Percentiles rank a stretch among this genome's conserved stretches.
These are phyloP conservation scores for Thermomucor indicae-seudaticae DNA, from an alignment of 371 early-diverging fungal genomes.

Conservation along the genomic window DNA sequence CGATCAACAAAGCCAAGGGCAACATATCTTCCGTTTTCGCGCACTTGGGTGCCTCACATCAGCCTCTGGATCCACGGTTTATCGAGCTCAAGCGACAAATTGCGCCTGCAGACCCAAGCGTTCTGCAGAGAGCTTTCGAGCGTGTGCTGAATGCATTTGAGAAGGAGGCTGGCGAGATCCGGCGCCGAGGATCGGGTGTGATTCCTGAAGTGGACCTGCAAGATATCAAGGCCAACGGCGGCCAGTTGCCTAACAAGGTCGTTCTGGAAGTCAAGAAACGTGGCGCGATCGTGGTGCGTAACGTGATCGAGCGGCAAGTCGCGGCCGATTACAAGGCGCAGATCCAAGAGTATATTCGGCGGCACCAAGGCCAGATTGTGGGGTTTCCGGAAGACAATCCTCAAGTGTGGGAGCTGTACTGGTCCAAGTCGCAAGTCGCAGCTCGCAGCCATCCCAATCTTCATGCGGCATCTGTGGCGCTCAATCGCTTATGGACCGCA, in stretches of 20 bases:
- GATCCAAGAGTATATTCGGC: conserved; percentile 22
- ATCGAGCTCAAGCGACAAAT: conserved; percentile 21
- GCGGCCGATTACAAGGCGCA: conserved; percentile 29
- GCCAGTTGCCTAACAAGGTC: conserved; percentile 21
- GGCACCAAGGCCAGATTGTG: conserved; percentile 15
- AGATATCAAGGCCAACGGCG: conserved; percentile 27
- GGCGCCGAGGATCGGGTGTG: conserved; percentile 20
- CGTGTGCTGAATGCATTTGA: conserved; percentile 20
- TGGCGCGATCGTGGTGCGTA: conserved; percentile 31
- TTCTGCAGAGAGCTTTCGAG: conserved; percentile 22
- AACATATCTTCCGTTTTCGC: conserved; percentile 39
- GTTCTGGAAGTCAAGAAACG: conserved; percentile 21
- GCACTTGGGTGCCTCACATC: conserved; percentile 25
- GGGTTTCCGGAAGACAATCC: conserved; percentile 34
- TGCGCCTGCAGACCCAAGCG: conserved; percentile 14
- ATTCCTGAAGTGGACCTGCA: conserved; percentile 25
- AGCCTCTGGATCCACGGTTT: conserved; percentile 20
- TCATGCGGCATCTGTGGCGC: conserved; percentile 17
- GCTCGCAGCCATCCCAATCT: conserved; percentile 32
- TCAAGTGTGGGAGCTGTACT: conserved; percentile 39
- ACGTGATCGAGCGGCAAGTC: conserved; percentile 20
- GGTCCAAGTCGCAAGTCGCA: conserved; percentile 24
- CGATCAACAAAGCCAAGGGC: conserved; percentile 23
- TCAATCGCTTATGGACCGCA: conserved; percentile 35
- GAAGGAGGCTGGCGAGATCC: conserved; percentile 22